Conservation (phyloP, 441 rosid genomes). For the Erysimum pusillum region DNA sequence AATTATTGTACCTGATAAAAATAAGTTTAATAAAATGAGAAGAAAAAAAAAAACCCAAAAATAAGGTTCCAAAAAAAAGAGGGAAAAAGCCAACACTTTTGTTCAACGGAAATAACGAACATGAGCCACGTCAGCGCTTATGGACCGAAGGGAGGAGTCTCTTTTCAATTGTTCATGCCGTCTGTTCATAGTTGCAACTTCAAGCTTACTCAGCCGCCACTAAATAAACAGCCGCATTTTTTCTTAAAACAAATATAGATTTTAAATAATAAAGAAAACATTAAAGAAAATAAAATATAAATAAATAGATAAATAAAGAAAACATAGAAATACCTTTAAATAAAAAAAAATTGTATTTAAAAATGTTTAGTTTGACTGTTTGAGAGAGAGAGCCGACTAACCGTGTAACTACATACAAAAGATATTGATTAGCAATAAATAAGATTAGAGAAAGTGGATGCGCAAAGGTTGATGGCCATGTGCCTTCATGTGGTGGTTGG, state of each 20-base stretch:
- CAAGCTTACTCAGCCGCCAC: conserved; percentile 1
- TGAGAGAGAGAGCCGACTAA: neutral
- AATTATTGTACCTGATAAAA: too few species aligned
- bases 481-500: conserved; percentile 18
- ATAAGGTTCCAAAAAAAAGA: too few species aligned
- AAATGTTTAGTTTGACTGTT: neutral
- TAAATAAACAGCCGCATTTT: neutral
- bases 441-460: neutral
- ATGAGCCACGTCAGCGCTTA: neutral
- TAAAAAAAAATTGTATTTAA: neutral
- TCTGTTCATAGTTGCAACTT: neutral
- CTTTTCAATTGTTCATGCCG: neutral
- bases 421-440: neutral
- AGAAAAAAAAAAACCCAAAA: too few species aligned
- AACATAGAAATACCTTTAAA: neutral
- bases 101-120: conserved; percentile 4
- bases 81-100: neutral
- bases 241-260: neutral
- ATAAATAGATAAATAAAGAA: too few species aligned
- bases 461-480: neutral
- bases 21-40: too few species aligned
- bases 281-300: too few species aligned
- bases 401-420: too few species aligned
- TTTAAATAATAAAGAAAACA: neutral
- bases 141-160: neutral